phyloP scores from a whole-genome alignment of 495 filamentous ascomycete genomes.

The Venustampulla echinocandica region DNA sequence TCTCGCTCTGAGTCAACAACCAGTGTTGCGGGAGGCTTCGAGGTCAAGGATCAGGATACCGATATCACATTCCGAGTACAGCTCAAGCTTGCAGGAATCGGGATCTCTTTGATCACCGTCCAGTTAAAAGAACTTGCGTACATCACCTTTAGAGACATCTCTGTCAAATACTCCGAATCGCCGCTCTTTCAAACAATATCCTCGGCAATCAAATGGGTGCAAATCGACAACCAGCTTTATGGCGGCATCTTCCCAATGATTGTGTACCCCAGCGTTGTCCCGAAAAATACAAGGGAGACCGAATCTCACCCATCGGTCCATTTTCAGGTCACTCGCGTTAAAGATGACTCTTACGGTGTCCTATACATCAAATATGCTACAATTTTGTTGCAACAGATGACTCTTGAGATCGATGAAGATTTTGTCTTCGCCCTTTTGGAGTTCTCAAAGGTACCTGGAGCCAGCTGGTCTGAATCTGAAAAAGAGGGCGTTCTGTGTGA shows the following conservation, averaged over 20 bases:
- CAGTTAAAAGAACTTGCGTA: slow-evolving; percentile 90
- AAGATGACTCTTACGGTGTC: slow-evolving; percentile 96
- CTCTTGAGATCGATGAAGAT: slow-evolving; percentile 92
- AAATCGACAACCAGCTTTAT: slow-evolving; percentile 98
- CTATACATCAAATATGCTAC: slow-evolving; percentile 98
- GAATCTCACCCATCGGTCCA: slow-evolving; percentile 94
- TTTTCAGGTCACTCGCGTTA: slow-evolving; percentile 82
- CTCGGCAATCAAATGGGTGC: slow-evolving; percentile 91
- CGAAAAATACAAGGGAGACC: slow-evolving; percentile 94
- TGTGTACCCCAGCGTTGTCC: slow-evolving; percentile 95
- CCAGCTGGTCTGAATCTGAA: slow-evolving; percentile 80
- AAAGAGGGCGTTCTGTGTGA: slow-evolving; percentile 78
- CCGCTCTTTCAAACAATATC: slow-evolving; percentile 82
- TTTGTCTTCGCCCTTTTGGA: slow-evolving; percentile 94
- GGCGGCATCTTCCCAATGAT: slow-evolving; percentile 97
- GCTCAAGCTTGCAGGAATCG: slow-evolving; percentile 79
- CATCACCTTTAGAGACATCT: slow-evolving; percentile 85
- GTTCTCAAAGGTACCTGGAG: slow-evolving; percentile 88
- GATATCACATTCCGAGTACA: slow-evolving; percentile 82
- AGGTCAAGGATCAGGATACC: slow-evolving; percentile 84
- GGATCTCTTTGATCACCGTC: slow-evolving; percentile 86
- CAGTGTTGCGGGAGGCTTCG: slow-evolving; percentile 64
- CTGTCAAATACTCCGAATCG: slow-evolving; percentile 89
- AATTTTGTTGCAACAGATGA: slow-evolving; percentile 92
- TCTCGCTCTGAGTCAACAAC: slow-evolving; percentile 42